Evolutionary conservation across 306 rosid species (phyloP), one percentile per base, ranked within the genome.

Genomic region (Carpinus viminea): DNA sequence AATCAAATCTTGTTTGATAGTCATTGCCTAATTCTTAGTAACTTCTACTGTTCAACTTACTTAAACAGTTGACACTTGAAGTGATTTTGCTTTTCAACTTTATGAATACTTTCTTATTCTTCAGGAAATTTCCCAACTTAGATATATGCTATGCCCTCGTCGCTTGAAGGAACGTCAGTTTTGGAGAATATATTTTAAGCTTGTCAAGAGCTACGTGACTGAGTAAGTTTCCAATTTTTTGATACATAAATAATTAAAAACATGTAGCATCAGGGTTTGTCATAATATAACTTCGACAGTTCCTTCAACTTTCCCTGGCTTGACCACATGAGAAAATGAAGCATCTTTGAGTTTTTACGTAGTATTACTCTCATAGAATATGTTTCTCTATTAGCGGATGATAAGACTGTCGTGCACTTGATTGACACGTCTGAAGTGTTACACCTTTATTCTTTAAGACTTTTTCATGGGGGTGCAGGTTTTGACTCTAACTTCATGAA

Each of bases 81-180:
- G 41, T 80, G 75, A 77, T 77, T 74, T 9, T 57, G 26, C 9
- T 46, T 70, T 70, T 17, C 31, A 20, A 41, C n/a, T 72, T 72
- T 59, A 13, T 5, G 31, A 52, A 59, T 68, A 2, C 20, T 74
- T 68, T 51, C 41, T 46, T 73, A 43, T 81, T 53, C 86, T 87
- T 59, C 87, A 94, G 97, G 97, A 92, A 77, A 84, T 94, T 65
- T 89, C 98, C 26, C 93, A 88, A 48, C 83, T 94, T 41, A 85
- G 98, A 82, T 94, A 88, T 69, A 85, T 69, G 79, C 84, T 92
- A n/a, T 94, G 98, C 83, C 98, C 98, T 4, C 87, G 96, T 75
- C 87, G 80, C 84, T 78, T 94, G 91, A 94, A 91, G 93, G 98
- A 94, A 80, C 75, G 77, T 16, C 91, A 90, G 51, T 92, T 94